phyloP scores from a whole-genome alignment of 257 asterid genomes.

The Petunia axillaris region DNA sequence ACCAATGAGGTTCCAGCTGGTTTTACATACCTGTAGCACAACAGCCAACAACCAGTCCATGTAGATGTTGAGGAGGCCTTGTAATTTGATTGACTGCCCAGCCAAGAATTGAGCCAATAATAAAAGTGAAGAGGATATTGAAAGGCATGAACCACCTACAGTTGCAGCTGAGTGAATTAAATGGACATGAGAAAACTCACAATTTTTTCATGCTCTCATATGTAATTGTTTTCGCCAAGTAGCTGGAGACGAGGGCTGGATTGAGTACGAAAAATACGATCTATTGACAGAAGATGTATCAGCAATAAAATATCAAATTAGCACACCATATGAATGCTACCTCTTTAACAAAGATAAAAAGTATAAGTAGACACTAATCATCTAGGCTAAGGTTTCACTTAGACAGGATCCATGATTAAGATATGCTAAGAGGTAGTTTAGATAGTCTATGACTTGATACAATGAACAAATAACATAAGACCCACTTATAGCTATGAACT shows the following conservation, averaged over 20 bases:
- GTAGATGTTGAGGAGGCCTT: conserved; percentile 70
- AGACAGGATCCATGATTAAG: neutral
- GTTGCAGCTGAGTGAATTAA: conserved; percentile 26
- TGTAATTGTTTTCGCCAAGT: conserved; percentile 80
- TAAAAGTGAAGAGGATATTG: conserved; percentile 74
- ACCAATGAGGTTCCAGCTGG: neutral
- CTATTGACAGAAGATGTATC: conserved; percentile 43
- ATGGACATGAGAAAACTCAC: conserved; percentile 46
- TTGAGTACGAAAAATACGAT: conserved; percentile 71
- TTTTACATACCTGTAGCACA: conserved; percentile 76
- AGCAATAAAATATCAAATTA: conserved; percentile 3
- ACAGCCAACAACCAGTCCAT: conserved; percentile 79
- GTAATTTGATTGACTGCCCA: conserved; percentile 71
- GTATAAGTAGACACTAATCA: neutral
- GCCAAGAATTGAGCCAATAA: conserved; percentile 81
- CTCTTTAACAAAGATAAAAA: neutral
- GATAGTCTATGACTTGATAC: neutral
- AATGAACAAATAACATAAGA: neutral
- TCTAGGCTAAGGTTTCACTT: conserved; percentile 13
- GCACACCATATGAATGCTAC: neutral
- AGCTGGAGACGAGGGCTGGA: conserved; percentile 84
- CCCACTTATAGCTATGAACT: neutral
- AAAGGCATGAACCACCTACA: conserved; percentile 97
- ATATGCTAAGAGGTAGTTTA: neutral
- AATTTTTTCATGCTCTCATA: conserved; percentile 67